These are phyloP conservation scores for Botrytis squamosa DNA, from an alignment of 2,329 filamentous ascomycete genomes.

Conservation along the genomic window DNA sequence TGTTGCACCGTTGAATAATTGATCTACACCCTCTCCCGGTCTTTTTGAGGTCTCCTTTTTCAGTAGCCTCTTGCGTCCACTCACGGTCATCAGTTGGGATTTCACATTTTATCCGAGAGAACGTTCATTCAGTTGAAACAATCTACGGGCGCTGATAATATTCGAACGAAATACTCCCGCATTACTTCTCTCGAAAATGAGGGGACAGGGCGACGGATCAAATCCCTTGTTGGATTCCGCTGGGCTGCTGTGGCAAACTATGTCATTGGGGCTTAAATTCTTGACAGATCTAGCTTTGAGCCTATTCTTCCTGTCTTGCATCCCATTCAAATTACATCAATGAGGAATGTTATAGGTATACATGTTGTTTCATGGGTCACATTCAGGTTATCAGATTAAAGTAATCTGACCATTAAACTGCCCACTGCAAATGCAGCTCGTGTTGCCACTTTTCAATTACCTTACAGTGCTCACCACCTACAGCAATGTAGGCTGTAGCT, in stretches of 20 bases:
- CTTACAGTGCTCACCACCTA: neutral
- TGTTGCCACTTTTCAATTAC: neutral
- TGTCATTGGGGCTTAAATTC: neutral
- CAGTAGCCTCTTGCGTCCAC: neutral
- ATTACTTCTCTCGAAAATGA: neutral
- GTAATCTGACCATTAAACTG: neutral
- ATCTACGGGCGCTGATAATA: neutral
- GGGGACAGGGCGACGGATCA: neutral
- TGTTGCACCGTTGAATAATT: neutral
- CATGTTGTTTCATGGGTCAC: neutral
- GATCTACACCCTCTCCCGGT: neutral
- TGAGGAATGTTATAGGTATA: neutral
- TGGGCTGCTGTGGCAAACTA: conserved; percentile 4
- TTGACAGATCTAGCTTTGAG: neutral
- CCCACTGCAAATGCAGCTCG: neutral
- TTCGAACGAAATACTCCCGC: neutral
- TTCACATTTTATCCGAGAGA: neutral
- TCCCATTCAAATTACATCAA: neutral
- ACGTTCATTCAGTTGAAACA: neutral
- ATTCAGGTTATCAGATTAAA: neutral
- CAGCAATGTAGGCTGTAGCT: neutral
- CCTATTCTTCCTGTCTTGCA: neutral
- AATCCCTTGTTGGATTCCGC: neutral
- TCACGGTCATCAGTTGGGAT: neutral
- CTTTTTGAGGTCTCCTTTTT: neutral